phyloP scores from a whole-genome alignment of 768 basidiomycete genomes.

The Strobilomyces dryophilus region DNA sequence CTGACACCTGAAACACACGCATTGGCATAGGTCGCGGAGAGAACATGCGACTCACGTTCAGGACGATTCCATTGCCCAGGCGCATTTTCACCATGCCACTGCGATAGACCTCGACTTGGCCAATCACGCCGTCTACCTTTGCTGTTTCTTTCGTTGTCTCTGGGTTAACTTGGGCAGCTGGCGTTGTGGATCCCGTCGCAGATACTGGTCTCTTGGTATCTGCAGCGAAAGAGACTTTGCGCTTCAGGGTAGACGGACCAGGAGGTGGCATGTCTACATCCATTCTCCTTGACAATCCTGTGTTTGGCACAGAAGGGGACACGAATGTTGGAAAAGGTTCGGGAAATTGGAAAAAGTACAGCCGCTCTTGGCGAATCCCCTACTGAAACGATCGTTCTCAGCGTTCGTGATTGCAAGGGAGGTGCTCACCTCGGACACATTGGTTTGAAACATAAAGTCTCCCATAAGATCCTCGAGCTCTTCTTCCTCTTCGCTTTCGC shows the following conservation, averaged over 20 bases:
- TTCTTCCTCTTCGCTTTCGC: conserved; percentile 75
- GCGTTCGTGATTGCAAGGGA: neutral
- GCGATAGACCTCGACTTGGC: conserved; percentile 78
- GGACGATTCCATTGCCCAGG: conserved; percentile 70
- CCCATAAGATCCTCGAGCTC: conserved; percentile 75
- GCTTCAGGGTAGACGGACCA: conserved; percentile 34
- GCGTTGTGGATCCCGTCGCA: conserved; percentile 20
- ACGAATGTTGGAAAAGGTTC: conserved; percentile 75
- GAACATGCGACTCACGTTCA: conserved; percentile 54
- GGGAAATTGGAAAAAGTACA: conserved; percentile 93
- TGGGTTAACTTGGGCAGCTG: conserved; percentile 15
- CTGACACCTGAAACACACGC: conserved; percentile 53
- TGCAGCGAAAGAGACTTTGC: conserved; percentile 56
- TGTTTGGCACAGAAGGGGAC: conserved; percentile 31
- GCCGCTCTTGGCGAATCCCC: conserved; percentile 51
- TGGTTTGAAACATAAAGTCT: conserved; percentile 51
- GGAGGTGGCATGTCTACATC: conserved; percentile 29
- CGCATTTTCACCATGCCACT: conserved; percentile 88
- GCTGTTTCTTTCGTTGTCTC: conserved; percentile 29
- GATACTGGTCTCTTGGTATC: conserved; percentile 51
- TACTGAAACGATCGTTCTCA: conserved; percentile 34
- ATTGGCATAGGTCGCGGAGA: neutral
- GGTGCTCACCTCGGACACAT: conserved; percentile 36
- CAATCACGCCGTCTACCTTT: conserved; percentile 71
- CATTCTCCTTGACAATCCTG: conserved; percentile 29